Conservation (phyloP, 192 early-diverging fungal species). For the Umbelopsis isabellina region DNA sequence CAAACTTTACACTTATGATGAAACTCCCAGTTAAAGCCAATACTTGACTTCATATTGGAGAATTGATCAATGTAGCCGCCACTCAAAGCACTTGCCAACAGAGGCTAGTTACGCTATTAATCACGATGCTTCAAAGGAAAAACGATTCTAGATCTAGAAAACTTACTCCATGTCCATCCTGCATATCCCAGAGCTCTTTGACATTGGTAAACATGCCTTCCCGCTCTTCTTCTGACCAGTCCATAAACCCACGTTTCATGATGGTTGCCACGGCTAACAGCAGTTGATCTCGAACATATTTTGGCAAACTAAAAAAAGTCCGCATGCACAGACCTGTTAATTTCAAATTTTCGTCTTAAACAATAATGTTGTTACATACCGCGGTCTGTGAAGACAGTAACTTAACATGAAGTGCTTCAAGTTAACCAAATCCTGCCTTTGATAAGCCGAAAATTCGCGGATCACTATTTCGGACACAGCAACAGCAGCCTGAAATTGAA, state of each 20-base stretch:
- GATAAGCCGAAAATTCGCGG: slow-evolving; percentile 61
- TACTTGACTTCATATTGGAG: slow-evolving; percentile 56
- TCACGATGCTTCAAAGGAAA: too few species aligned
- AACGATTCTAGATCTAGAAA: too few species aligned
- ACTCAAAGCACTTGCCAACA: slow-evolving; percentile 53
- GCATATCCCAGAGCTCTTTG: slow-evolving; percentile 49
- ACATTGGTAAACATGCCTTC: slow-evolving; percentile 60
- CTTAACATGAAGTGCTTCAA: slow-evolving; percentile 62
- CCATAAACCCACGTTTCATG: slow-evolving; percentile 67
- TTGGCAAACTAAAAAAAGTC: slow-evolving; percentile 39
- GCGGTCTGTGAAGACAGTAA: slow-evolving; percentile 55
- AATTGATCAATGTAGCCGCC: slow-evolving; percentile 67
- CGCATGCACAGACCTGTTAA: too few species aligned
- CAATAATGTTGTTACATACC: slow-evolving; percentile 31
- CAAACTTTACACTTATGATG: slow-evolving; percentile 63
- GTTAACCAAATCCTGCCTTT: slow-evolving; percentile 51
- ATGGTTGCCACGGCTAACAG: slow-evolving; percentile 63
- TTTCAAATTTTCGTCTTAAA: background rate
- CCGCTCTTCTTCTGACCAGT: slow-evolving; percentile 53
- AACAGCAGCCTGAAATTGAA: slow-evolving; percentile 65
- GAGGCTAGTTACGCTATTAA: slow-evolving; percentile 27
- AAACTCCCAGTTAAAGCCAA: slow-evolving; percentile 70
- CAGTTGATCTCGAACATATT: slow-evolving; percentile 59
- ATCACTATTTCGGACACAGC: slow-evolving; percentile 58
- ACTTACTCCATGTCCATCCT: slow-evolving; percentile 38